These are phyloP conservation scores for Viola odorata DNA, from an alignment of 345 rosid genomes.

Conservation along the genomic window DNA sequence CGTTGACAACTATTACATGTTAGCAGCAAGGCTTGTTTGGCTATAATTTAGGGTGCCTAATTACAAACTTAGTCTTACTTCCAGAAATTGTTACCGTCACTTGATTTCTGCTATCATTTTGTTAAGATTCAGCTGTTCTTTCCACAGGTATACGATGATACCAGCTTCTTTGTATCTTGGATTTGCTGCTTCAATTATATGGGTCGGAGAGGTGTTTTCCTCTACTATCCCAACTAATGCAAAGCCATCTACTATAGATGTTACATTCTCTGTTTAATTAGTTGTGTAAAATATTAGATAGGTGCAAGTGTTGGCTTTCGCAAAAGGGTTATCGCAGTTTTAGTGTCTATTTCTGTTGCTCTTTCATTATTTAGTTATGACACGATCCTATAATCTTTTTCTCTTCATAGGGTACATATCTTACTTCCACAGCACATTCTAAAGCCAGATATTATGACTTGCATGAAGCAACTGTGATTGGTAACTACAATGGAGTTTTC, in stretches of 20 bases:
- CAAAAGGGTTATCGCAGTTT: no score
- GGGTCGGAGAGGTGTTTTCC: conserved; percentile 87
- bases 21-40: no score
- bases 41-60: no score
- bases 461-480: conserved; percentile 73
- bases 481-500: conserved; percentile 85
- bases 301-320: no score
- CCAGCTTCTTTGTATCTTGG: conserved; percentile 86
- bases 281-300: background rate
- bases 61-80: no score
- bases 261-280: no score
- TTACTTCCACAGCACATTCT: conserved; percentile 67
- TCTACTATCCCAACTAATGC: conserved; percentile 5
- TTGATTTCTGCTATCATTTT: background rate
- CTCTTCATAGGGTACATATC: conserved; percentile 69
- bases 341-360: no score
- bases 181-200: conserved; percentile 80
- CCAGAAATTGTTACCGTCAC: no score
- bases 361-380: no score
- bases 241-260: no score
- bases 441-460: conserved; percentile 55
- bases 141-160: conserved; percentile 71
- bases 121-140: conserved; percentile 1
- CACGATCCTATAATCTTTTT: no score
- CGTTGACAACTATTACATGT: no score